Evolutionary conservation across 257 asterid genomes (phyloP).

Genomic region (Apocynum venetum): DNA sequence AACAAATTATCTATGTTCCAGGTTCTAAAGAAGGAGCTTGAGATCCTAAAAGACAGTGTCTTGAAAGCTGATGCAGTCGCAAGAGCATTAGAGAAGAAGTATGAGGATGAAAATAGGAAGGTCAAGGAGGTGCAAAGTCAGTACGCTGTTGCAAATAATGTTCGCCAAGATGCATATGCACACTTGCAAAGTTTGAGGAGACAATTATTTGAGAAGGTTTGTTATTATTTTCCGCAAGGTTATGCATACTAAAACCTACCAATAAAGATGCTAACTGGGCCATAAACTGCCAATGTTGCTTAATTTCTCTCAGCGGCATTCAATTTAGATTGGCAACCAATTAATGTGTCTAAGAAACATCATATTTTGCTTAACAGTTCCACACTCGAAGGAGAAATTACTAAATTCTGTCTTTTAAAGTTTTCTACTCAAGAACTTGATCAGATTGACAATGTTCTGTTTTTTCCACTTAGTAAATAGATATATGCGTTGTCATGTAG

Average conservation of each 20-base stretch:
- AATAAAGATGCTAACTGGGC: neutral
- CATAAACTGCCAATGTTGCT: neutral
- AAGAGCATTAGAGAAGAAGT: slow-evolving; percentile 51
- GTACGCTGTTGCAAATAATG: slow-evolving; percentile 72
- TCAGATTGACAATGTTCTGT: neutral
- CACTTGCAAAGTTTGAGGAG: slow-evolving; percentile 57
- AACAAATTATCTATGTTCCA: slow-evolving; percentile 23
- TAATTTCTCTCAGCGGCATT: too few species aligned
- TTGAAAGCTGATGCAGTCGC: slow-evolving; percentile 61
- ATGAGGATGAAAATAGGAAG: slow-evolving; percentile 56
- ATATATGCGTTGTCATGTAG: neutral
- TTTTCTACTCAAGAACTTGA: neutral
- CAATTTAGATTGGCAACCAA: neutral
- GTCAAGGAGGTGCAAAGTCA: slow-evolving; percentile 64
- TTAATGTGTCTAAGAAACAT: neutral
- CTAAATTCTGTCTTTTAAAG: neutral
- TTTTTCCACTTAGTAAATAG: too few species aligned
- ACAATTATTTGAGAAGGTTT: slow-evolving; percentile 66
- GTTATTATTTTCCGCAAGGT: neutral
- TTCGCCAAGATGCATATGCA: slow-evolving; percentile 78
- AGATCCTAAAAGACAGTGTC: slow-evolving; percentile 51
- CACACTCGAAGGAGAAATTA: too few species aligned
- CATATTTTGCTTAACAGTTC: neutral
- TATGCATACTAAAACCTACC: neutral
- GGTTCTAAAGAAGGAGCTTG: slow-evolving; percentile 79